Percentiles rank a stretch among this genome's conserved stretches.
Conservation (phyloP, 805 yeast genomes). For the Debaryomyces prosopidis region DNA sequence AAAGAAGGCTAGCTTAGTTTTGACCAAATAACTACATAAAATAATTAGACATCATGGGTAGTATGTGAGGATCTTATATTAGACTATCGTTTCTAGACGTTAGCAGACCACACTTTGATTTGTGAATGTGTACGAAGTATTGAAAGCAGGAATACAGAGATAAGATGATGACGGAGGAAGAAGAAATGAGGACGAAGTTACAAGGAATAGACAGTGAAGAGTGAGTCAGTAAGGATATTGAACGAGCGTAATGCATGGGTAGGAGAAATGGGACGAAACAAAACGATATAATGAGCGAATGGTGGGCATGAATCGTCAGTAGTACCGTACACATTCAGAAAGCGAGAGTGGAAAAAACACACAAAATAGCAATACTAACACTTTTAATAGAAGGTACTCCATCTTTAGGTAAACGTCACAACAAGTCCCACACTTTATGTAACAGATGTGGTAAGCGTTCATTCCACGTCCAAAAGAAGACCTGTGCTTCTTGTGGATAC, state of each 20-base stretch:
- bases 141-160: not conserved
- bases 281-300: not conserved
- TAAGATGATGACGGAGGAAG: not conserved
- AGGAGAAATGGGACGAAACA: too few species aligned
- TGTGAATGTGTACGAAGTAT: not conserved
- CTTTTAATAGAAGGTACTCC: slow-evolving; percentile 88
- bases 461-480: slow-evolving; percentile 98
- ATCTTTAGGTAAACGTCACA: slow-evolving; percentile 99
- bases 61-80: slow-evolving; percentile 50
- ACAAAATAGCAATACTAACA: slow-evolving; percentile 15
- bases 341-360: not conserved
- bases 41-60: slow-evolving; percentile 63
- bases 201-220: not conserved
- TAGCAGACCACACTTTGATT: too few species aligned
- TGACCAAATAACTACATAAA: slow-evolving; percentile 12
- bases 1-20: slow-evolving; percentile 1
- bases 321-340: not conserved
- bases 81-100: not conserved
- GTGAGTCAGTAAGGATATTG: too few species aligned
- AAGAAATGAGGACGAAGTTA: not conserved
- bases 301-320: not conserved
- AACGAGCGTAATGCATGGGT: too few species aligned
- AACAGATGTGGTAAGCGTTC: slow-evolving; percentile 99
- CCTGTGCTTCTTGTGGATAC: slow-evolving; percentile 98
- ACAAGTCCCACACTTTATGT: slow-evolving; percentile 99